Evolutionary conservation across 176 grass and related monocot species (phyloP), one percentile per base, ranked within the genome.

Genomic region (Echinochloa phyllopogon): DNA sequence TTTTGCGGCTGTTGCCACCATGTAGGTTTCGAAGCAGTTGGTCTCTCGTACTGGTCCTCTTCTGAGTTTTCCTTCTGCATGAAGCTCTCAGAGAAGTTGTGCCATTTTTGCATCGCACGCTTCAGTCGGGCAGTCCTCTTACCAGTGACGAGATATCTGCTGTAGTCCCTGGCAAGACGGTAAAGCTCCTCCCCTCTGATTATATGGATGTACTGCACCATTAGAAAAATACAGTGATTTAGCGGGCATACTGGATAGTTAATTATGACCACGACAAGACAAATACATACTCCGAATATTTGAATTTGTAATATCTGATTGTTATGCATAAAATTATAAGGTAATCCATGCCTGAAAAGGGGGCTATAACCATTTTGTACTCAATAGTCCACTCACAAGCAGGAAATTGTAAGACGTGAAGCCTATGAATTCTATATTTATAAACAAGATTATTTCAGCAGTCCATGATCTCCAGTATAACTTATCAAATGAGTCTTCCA

Each of bases 181-280:
- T 79, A 76, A 72, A 95, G 65, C 66, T 98, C 96, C 72, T 98
- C 93, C 24, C 96, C 96, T 82, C 89, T 93, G 82, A 98, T 93
- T 78, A 98, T 93, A 21, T 92, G 89, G 77, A 92, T 93, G 61
- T 95, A 98, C 96, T 98, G 85, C 79, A 89, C 45, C 47, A 79
- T 72, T 80, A 72, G 45, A 56, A 33, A 86, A 89, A 44, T 14
- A 69, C 8, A 58, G 10, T 72, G 27, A 86, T 76, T 90, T 79
- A 90, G n/a, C 58, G 57, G 63, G 5, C 71, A n/a, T 18, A 33
- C 48, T 14, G 36, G 39, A 33, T 52, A 16, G 65, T 56, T 67
- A 39, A 20, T 60, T 52, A 65, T 29, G 60, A 58, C 49, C 40
- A 69, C 72, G 27, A 48, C 38, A 58, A 87, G 18, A 81, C 8